phyloP scores from a whole-genome alignment of 2,329 filamentous ascomycete genomes.

The Aspergillus fischeri region DNA sequence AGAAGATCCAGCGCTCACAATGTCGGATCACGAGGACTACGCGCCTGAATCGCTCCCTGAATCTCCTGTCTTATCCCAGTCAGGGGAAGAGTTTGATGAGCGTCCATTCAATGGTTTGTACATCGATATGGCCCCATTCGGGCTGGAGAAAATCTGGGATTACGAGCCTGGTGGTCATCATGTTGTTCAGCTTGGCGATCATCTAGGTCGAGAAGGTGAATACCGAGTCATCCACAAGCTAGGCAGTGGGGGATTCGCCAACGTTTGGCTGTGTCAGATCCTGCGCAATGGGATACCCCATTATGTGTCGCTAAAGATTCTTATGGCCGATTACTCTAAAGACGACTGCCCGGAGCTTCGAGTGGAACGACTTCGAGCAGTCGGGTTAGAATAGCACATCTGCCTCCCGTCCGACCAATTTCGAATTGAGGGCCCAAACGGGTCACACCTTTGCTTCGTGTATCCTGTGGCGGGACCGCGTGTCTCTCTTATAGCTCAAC shows the following conservation, averaged over 20 bases:
- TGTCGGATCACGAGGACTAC: too few species aligned
- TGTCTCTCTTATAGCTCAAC: background rate
- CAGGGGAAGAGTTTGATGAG: too few species aligned
- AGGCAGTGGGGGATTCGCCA: background rate
- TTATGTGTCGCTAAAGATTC: background rate
- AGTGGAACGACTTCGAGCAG: background rate
- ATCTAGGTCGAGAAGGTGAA: background rate
- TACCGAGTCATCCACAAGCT: slow-evolving; percentile 1
- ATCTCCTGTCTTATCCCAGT: too few species aligned
- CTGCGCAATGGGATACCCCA: background rate
- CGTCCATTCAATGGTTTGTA: background rate
- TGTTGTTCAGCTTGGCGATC: background rate
- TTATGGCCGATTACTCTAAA: background rate
- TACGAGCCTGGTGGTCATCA: background rate
- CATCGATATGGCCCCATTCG: background rate
- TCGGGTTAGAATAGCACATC: background rate
- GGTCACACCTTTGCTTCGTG: background rate
- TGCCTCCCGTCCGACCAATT: background rate
- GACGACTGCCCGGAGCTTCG: background rate
- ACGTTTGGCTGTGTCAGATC: background rate
- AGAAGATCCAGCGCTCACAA: too few species aligned
- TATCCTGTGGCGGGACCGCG: background rate
- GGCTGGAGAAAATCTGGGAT: background rate
- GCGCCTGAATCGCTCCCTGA: too few species aligned
- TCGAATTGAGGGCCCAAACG: background rate